These are phyloP conservation scores for Pseudogymnoascus sp. DNA, from an alignment of 2,329 filamentous ascomycete species.

Conservation along the genomic window DNA sequence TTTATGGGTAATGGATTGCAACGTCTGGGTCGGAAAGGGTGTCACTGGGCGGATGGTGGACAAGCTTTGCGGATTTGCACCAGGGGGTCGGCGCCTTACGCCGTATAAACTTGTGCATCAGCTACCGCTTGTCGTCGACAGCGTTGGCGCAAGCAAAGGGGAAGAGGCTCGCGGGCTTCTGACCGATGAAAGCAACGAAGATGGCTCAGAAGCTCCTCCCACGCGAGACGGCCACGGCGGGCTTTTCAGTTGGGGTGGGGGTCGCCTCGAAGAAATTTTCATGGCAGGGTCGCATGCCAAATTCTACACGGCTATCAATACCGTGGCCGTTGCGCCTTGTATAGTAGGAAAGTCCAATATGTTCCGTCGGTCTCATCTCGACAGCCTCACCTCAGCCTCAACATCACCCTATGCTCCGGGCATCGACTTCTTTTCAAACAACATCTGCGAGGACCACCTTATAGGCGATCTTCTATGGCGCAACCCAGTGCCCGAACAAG, in stretches of 20 bases:
- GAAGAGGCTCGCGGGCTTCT: conserved; percentile 21
- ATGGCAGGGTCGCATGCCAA: conserved; percentile 91
- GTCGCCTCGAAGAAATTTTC: conserved; percentile 87
- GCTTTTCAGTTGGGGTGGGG: conserved; percentile 48
- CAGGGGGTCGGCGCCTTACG: conserved; percentile 38
- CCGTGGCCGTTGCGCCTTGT: conserved; percentile 81
- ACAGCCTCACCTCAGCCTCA: conserved; percentile 52
- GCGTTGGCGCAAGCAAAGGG: conserved; percentile 34
- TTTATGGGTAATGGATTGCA: conserved; percentile 93
- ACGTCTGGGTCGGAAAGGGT: conserved; percentile 79
- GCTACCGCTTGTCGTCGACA: conserved; percentile 81
- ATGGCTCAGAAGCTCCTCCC: conserved; percentile 20
- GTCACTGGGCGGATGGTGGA: conserved; percentile 86
- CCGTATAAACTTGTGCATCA: conserved; percentile 93
- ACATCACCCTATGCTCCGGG: conserved; percentile 47
- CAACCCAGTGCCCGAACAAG: conserved; percentile 44
- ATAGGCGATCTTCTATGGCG: conserved; percentile 91
- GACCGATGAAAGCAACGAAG: conserved; percentile 16
- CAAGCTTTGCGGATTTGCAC: conserved; percentile 61
- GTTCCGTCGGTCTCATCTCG: conserved; percentile 87
- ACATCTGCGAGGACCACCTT: conserved; percentile 96
- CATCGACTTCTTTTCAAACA: conserved; percentile 87
- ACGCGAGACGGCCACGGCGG: conserved; percentile 22
- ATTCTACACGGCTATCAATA: conserved; percentile 97
- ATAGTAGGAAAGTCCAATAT: conserved; percentile 97